These are phyloP conservation scores for Lichtheimia hyalospora DNA, from an alignment of 371 early-diverging fungal species.

Conservation along the genomic window DNA sequence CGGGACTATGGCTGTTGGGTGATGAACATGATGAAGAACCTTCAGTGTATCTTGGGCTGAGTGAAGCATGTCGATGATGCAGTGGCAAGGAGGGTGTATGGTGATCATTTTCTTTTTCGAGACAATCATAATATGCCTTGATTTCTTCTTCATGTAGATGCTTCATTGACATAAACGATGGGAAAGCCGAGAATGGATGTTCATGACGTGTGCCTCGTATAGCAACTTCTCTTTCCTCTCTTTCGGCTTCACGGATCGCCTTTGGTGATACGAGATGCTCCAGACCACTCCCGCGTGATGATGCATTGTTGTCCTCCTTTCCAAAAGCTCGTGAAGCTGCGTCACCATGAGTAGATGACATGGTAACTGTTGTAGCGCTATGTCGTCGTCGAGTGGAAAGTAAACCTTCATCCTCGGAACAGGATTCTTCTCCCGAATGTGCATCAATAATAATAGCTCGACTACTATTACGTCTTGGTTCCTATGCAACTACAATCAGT, in stretches of 20 bases:
- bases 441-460: conserved; percentile 8
- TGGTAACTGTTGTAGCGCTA: not conserved
- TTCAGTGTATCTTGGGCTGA: not conserved
- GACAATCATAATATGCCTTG: not conserved
- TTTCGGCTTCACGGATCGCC: conserved; percentile 44
- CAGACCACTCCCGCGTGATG: not conserved
- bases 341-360: not conserved
- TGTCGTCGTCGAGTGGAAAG: too few relatives aligned
- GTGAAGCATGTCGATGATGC: not conserved
- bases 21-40: conserved; percentile 10
- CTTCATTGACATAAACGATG: conserved; percentile 29
- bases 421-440: not conserved
- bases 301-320: not conserved
- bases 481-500: not conserved
- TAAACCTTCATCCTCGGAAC: not conserved
- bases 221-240: conserved; percentile 43
- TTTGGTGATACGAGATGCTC: conserved; percentile 47
- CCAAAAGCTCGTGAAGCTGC: not conserved
- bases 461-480: not conserved
- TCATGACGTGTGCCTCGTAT: conserved; percentile 18
- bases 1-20: not conserved
- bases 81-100: not conserved
- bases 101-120: not conserved
- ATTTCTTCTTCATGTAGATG: conserved; percentile 14
- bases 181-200: conserved; percentile 26